Evolutionary conservation across 257 asterid species (phyloP).

Genomic region (Solanum chmielewskii): DNA sequence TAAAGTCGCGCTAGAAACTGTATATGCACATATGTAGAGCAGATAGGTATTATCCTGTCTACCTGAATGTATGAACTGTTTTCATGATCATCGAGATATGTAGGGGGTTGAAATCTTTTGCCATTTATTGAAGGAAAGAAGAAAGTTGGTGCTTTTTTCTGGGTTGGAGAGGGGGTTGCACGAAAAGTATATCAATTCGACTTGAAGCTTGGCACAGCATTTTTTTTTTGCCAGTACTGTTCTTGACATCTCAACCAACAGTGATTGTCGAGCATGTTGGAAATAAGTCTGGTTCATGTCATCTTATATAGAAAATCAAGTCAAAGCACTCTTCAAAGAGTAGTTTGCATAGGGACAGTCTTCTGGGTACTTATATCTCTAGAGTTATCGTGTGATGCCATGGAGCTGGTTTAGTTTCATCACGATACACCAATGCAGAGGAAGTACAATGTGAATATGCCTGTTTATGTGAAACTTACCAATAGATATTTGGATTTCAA

Average conservation of each 20-base stretch:
- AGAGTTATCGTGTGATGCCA: background rate
- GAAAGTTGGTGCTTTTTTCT: background rate
- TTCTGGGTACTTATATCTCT: background rate
- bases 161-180: background rate
- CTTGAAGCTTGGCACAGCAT: background rate
- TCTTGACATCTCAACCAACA: background rate
- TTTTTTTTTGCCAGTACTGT: background rate
- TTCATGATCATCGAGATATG: background rate
- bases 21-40: background rate
- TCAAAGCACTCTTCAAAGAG: background rate
- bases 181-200: background rate
- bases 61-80: background rate
- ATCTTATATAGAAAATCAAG: background rate
- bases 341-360: background rate
- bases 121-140: background rate
- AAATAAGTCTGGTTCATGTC: background rate
- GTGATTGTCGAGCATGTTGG: background rate
- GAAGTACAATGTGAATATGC: background rate
- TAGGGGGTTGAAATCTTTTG: background rate
- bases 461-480: slow-evolving; percentile 32
- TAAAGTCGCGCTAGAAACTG: background rate
- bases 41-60: background rate
- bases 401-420: background rate
- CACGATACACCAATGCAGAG: background rate
- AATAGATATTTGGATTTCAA: slow-evolving; percentile 50